Evolutionary conservation across 2,329 filamentous ascomycete species (phyloP), one percentile per base, ranked within the genome.

Genomic region (Pseudodiploospora longispora): DNA sequence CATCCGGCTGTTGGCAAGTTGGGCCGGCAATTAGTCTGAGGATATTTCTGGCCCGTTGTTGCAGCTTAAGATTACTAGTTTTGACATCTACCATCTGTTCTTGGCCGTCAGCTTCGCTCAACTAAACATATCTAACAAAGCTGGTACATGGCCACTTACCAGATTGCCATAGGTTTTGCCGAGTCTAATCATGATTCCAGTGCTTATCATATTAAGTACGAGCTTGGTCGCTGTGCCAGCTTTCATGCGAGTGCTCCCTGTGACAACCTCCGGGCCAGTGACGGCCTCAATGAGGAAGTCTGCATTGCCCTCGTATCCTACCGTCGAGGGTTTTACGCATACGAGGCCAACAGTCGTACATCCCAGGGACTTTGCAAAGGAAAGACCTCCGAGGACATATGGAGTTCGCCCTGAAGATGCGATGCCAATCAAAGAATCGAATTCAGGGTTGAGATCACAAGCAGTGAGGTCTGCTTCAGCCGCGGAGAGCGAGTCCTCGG

Each of bases 211-310:
- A 44, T 70, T 46, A 38, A 46, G 43, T n/a, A 67, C 64, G 45
- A 70, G 48, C 49, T 71, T 71, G 0, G 68, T 70, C 1, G 64
- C 67, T 0, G 65, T 71, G 10, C 68, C 68, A 2, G 68, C 67
- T 49, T 71, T 71, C 46, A 71, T 56, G 30, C 68, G 55, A 1
- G 68, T 71, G 49, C 68, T 71, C 2, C 68, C 68, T n/a, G 67
- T 67, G 3, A 70, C 58, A 4, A 67, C 62, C 50, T 70, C 68
- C 1, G 67, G 60, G 0, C 68, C 68, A 1, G 66, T 64, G 2
- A 70, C 54, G n/a, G 61, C 55, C 12, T 55, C 55, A 40, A 70
- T 67, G 42, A 68, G 40, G 38, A 42, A 33, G 44, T 55, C 53
- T 3, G 54, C 49, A 40, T 57, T 53, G 45, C 49, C 50, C 36